Base-by-base conservation (phyloP, 768 basidiomycete species). In the Rhodotorula kratochvilovae region DNA sequence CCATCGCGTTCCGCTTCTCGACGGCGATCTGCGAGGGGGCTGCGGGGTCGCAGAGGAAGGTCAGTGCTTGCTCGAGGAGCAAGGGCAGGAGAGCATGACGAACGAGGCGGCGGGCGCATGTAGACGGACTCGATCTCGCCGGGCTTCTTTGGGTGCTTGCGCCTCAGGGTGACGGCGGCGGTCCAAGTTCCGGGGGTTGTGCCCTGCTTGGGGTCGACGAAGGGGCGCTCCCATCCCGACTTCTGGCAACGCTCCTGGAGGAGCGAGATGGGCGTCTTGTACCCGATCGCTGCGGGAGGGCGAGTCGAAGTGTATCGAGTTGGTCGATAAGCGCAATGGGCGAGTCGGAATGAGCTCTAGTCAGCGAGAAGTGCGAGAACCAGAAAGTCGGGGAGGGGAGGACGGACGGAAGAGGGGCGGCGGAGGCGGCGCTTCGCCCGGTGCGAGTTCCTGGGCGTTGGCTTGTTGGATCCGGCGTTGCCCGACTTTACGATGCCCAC, bases 241-340 rank as follows among this genome's bases (percentile, higher is more conserved):
- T 94, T 93, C 78, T 92, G 90, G 78, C 91, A 94, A 86, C 89
- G 88, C 83, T 96, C 93, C 62, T 89, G 84, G 19, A 96, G 83
- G 43, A 94, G 79, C 75, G 84, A 87, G 54, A 91, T 78, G 4
- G 93, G 93, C 67, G 86, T 89, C 81, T 96, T 95, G 72, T 85
- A 93, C 29, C 91, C 91, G 61, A 64, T 29, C 1, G 71, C 71
- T 72, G 71, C 11, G 21, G 33, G 19, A 1, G 12, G 19, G 16
- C 1, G n/a, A n/a, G n/a, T n/a, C n/a, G n/a, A n/a, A n/a, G n/a
- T n/a, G n/a, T n/a, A n/a, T n/a, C n/a, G n/a, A n/a, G n/a, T n/a
- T n/a, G n/a, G n/a, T n/a, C n/a, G n/a, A n/a, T n/a, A n/a, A n/a
- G n/a, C n/a, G n/a, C n/a, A n/a, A n/a, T n/a, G n/a, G n/a, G n/a